These are phyloP conservation scores for Carex littledalei DNA, from an alignment of 176 grass and related monocot species.

Conservation along the genomic window DNA sequence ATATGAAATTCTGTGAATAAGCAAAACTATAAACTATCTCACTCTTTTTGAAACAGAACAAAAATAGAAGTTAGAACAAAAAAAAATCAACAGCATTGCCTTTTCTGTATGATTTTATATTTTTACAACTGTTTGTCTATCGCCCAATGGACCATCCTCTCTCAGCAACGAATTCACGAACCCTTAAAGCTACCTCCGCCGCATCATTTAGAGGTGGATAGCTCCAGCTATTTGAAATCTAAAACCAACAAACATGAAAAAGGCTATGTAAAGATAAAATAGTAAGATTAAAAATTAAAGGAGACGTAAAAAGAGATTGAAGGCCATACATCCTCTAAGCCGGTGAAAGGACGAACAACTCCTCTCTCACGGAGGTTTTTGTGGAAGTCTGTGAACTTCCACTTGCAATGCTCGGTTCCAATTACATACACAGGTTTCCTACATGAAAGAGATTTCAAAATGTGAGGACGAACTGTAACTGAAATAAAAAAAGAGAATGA, in stretches of 20 bases:
- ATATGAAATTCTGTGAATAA: background rate
- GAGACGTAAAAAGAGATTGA: background rate
- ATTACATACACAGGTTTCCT: slow-evolving; percentile 95
- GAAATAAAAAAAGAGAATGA: slow-evolving; percentile 5
- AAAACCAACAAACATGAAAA: slow-evolving; percentile 9
- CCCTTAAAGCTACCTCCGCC: slow-evolving; percentile 58
- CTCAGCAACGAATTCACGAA: slow-evolving; percentile 67
- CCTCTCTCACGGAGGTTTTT: slow-evolving; percentile 67
- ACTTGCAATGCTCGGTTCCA: slow-evolving; percentile 78
- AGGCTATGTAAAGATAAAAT: slow-evolving; percentile 9
- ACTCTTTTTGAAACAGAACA: slow-evolving; percentile 8
- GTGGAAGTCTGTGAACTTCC: slow-evolving; percentile 91
- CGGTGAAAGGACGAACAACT: slow-evolving; percentile 66
- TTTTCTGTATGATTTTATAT: slow-evolving; percentile 16
- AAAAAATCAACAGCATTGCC: slow-evolving; percentile 30
- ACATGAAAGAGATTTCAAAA: slow-evolving; percentile 28
- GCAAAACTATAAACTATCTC: slow-evolving; percentile 32
- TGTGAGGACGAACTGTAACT: background rate
- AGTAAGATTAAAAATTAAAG: slow-evolving; percentile 10
- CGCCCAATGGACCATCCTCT: slow-evolving; percentile 59
- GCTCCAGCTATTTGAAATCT: slow-evolving; percentile 89
- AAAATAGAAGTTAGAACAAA: background rate
- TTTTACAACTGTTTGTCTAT: slow-evolving; percentile 18
- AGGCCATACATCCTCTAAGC: slow-evolving; percentile 88
- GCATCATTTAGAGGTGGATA: slow-evolving; percentile 80